Conservation (phyloP, 306 rosid species). For the Lagenaria siceraria region DNA sequence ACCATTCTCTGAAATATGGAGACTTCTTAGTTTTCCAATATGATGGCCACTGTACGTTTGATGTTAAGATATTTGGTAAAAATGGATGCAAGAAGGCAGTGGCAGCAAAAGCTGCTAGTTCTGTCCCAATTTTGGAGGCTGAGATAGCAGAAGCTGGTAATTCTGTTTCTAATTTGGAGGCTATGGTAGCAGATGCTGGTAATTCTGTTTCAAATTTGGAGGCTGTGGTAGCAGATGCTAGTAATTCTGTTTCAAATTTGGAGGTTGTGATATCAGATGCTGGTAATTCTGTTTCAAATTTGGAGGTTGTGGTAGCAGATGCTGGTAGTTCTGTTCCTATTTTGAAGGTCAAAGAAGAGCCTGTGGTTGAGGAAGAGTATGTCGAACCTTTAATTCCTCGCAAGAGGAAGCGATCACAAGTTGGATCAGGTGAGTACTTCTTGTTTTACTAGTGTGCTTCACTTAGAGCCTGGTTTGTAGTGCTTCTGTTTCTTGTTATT, state of each 20-base stretch:
- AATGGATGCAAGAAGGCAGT: not conserved
- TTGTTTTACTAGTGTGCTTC: not conserved
- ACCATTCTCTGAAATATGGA: constrained; percentile 9
- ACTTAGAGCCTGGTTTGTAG: not conserved
- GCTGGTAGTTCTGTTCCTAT: not conserved
- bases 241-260: not conserved
- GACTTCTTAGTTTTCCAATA: constrained; percentile 16
- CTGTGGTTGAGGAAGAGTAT: not conserved
- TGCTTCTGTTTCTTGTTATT: not conserved
- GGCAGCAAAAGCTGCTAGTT: not conserved
- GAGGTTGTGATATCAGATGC: not conserved
- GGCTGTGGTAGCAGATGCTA: not conserved
- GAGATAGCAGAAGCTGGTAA: not conserved
- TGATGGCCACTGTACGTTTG: constrained; percentile 2
- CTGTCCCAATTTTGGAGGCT: not conserved
- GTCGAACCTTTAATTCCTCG: not conserved
- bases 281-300: not conserved
- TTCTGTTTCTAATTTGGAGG: not conserved
- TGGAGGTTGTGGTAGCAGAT: not conserved
- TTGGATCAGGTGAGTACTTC: not conserved
- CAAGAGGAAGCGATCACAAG: not conserved
- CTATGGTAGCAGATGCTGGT: not conserved
- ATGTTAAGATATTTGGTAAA: constrained; percentile 14
- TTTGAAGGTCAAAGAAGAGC: not conserved
- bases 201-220: not conserved